These are phyloP conservation scores for Calonectria fujianensis DNA, from an alignment of 2,329 filamentous ascomycete species.

Conservation along the genomic window DNA sequence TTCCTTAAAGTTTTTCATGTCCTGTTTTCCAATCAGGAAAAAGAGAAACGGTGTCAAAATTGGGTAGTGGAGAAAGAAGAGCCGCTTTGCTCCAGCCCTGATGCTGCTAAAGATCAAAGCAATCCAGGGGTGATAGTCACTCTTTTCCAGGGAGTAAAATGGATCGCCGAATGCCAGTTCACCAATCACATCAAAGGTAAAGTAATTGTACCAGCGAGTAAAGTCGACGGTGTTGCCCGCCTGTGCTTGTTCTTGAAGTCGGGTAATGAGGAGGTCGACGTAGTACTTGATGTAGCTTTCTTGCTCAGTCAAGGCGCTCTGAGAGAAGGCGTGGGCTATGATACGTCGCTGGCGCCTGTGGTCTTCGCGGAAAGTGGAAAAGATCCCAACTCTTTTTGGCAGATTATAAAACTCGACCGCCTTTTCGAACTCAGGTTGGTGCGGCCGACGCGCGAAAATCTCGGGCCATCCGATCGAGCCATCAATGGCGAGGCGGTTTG, in stretches of 20 bases:
- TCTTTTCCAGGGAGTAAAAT: slow-evolving; percentile 2
- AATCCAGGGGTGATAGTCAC: slow-evolving; percentile 13
- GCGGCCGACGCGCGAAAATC: neutral
- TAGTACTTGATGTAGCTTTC: slow-evolving; percentile 3
- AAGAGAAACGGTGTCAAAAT: neutral
- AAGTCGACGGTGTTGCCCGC: neutral
- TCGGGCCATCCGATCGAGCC: slow-evolving; percentile 14
- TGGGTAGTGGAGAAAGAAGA: slow-evolving; percentile 4
- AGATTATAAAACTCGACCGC: neutral
- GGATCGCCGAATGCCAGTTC: slow-evolving; percentile 5
- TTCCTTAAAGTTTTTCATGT: neutral
- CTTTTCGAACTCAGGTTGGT: slow-evolving; percentile 9
- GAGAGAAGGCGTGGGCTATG: slow-evolving; percentile 8
- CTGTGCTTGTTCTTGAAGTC: slow-evolving; percentile 3
- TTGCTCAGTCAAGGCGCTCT: neutral
- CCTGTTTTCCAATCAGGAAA: neutral
- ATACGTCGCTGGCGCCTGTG: neutral
- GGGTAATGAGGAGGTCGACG: neutral
- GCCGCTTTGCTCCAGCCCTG: neutral
- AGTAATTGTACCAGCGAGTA: slow-evolving; percentile 3
- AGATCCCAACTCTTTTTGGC: neutral
- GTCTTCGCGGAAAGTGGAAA: neutral
- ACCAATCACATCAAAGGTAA: slow-evolving; percentile 8
- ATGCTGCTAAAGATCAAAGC: slow-evolving; percentile 14
- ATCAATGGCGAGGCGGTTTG: slow-evolving; percentile 3